phyloP scores from a whole-genome alignment of 495 filamentous ascomycete genomes.

The Podospora comata region DNA sequence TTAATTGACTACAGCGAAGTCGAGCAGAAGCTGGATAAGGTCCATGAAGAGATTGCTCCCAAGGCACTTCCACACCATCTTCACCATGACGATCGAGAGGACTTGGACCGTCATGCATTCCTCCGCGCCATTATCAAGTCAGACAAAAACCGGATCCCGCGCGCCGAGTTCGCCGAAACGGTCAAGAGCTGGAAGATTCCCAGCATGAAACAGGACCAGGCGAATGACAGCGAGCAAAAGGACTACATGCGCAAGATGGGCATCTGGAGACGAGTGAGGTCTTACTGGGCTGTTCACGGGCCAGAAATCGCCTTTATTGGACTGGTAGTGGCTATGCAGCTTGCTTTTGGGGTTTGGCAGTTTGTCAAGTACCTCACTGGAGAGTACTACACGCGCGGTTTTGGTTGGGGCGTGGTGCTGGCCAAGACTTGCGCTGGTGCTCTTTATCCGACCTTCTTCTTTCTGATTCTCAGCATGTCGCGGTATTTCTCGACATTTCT shows the following conservation, averaged over 20 bases:
- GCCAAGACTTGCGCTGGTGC: slow-evolving; percentile 40
- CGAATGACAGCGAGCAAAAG: slow-evolving; percentile 20
- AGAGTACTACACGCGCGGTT: slow-evolving; percentile 23
- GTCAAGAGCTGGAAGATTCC: slow-evolving; percentile 38
- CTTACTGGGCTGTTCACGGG: slow-evolving; percentile 36
- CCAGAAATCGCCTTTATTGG: slow-evolving; percentile 33
- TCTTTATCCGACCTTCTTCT: slow-evolving; percentile 43
- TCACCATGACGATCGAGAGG: slow-evolving; percentile 18
- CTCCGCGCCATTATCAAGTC: slow-evolving; percentile 36
- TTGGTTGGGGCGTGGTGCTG: slow-evolving; percentile 40
- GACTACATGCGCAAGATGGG: slow-evolving; percentile 21
- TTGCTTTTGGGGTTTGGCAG: slow-evolving; percentile 40
- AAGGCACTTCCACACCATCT: slow-evolving; percentile 31
- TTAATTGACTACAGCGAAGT: slow-evolving; percentile 38
- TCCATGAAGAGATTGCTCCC: slow-evolving; percentile 37
- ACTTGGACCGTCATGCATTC: slow-evolving; percentile 34
- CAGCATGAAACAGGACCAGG: slow-evolving; percentile 26
- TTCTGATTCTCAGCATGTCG: slow-evolving; percentile 40
- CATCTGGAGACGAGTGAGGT: slow-evolving; percentile 24
- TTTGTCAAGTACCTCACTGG: slow-evolving; percentile 35
- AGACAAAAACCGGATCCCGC: slow-evolving; percentile 27
- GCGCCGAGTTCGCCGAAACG: slow-evolving; percentile 31
- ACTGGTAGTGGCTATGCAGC: slow-evolving; percentile 33
- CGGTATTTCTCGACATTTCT: slow-evolving; percentile 36
- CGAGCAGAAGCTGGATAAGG: slow-evolving; percentile 36